Evolutionary conservation across 495 filamentous ascomycete genomes (phyloP).

Genomic region (Xeromyces bisporus): DNA sequence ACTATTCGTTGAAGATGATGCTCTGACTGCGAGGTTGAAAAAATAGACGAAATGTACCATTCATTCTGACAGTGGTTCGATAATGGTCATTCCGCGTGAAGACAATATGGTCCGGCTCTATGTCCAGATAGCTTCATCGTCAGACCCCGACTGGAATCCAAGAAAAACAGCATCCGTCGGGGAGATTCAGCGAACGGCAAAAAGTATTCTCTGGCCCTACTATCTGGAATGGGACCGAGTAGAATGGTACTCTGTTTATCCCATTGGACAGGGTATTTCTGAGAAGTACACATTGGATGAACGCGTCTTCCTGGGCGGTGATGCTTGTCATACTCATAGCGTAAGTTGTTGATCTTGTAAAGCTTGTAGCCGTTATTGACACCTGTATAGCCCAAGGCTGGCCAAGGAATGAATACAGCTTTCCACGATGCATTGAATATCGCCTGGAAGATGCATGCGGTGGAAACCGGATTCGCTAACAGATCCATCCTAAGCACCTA

Average conservation of each 20-base stretch:
- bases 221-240: slow-evolving; percentile 36
- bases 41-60: slow-evolving; percentile 81
- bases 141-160: slow-evolving; percentile 39
- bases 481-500: slow-evolving; percentile 52
- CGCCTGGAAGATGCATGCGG: slow-evolving; percentile 63
- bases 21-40: slow-evolving; percentile 20
- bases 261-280: slow-evolving; percentile 46
- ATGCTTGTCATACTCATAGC: slow-evolving; percentile 52
- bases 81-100: slow-evolving; percentile 65
- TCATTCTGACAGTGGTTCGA: slow-evolving; percentile 44
- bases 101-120: slow-evolving; percentile 67
- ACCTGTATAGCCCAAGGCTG: slow-evolving; percentile 39
- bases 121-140: slow-evolving; percentile 52
- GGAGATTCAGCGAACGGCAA: slow-evolving; percentile 43
- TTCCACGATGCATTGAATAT: slow-evolving; percentile 49
- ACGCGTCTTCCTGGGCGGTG: slow-evolving; percentile 44
- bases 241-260: slow-evolving; percentile 47
- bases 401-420: slow-evolving; percentile 38
- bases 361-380: slow-evolving; percentile 9
- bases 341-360: slow-evolving; percentile 16
- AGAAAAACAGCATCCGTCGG: slow-evolving; percentile 35
- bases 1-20: slow-evolving; percentile 5
- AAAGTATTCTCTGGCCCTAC: slow-evolving; percentile 45
- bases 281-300: slow-evolving; percentile 40
- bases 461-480: slow-evolving; percentile 44